Percentiles rank a stretch among this genome's conserved stretches.
These are phyloP conservation scores for Paxillus involutus DNA, from an alignment of 768 basidiomycete genomes.

Conservation along the genomic window DNA sequence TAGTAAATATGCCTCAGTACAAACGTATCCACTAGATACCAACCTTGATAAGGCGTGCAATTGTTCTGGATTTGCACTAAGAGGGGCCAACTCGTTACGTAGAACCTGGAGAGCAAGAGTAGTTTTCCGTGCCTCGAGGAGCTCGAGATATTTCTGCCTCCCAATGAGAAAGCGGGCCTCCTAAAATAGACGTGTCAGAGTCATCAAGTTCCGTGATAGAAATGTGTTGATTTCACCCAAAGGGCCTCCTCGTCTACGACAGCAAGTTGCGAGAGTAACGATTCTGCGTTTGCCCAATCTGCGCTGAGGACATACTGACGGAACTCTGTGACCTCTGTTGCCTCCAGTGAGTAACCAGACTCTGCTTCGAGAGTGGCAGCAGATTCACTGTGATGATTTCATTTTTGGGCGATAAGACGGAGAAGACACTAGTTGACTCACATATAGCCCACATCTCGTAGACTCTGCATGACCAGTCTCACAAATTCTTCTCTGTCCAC, in stretches of 20 bases:
- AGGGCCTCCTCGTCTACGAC: conserved; percentile 66
- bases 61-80: conserved; percentile 76
- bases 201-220: conserved; percentile 6
- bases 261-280: conserved; percentile 64
- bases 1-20: conserved; percentile 15
- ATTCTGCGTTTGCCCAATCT: conserved; percentile 78
- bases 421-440: conserved; percentile 34
- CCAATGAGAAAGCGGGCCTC: conserved; percentile 85
- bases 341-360: conserved; percentile 87
- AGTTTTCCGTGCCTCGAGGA: conserved; percentile 78
- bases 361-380: conserved; percentile 89
- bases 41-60: conserved; percentile 89
- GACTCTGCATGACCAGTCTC: conserved; percentile 81
- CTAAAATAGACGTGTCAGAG: conserved; percentile 40
- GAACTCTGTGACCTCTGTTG: conserved; percentile 75
- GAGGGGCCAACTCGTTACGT: conserved; percentile 83
- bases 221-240: conserved; percentile 50
- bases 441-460: conserved; percentile 85
- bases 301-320: conserved; percentile 78
- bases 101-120: conserved; percentile 83
- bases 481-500: conserved; percentile 91
- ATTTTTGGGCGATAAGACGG: conserved; percentile 17
- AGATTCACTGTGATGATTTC: conserved; percentile 60
- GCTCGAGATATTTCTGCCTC: conserved; percentile 95
- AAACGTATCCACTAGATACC: conserved; percentile 18